Evolutionary conservation across 1,139 yeast species (phyloP).

Genomic region (Spencermartinsiella ligniputridi): DNA sequence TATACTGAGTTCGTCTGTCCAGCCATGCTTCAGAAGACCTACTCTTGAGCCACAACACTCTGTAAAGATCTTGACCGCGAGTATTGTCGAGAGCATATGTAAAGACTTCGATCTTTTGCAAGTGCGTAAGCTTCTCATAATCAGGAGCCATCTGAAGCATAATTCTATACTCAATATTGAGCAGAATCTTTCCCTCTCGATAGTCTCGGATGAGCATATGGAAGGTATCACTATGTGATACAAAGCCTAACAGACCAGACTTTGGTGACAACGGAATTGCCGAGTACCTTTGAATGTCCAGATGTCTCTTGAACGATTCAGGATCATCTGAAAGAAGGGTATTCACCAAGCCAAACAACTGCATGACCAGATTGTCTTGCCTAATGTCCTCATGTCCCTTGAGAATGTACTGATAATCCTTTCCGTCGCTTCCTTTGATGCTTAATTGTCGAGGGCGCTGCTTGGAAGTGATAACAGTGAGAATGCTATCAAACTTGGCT

Average conservation of each 20-base stretch:
- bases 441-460: constrained; percentile 88
- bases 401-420: constrained; percentile 70
- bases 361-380: constrained; percentile 98
- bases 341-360: constrained; percentile 89
- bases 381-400: constrained; percentile 98
- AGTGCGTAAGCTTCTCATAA: constrained; percentile 78
- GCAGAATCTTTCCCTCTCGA: constrained; percentile 82
- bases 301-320: constrained; percentile 92
- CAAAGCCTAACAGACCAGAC: constrained; percentile 97
- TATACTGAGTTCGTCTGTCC: constrained; percentile 93
- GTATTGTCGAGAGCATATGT: constrained; percentile 95
- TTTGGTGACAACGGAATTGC: constrained; percentile 96
- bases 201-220: constrained; percentile 90
- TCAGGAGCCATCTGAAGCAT: constrained; percentile 99
- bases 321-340: constrained; percentile 85
- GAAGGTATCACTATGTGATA: constrained; percentile 93
- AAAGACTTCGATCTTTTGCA: constrained; percentile 94
- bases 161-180: constrained; percentile 90
- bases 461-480: constrained; percentile 89
- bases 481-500: constrained; percentile 69
- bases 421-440: constrained; percentile 86
- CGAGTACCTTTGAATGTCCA: constrained; percentile 85
- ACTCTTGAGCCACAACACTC: constrained; percentile 93
- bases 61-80: constrained; percentile 91
- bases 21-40: constrained; percentile 97